A percentile compares a stretch with the other conserved stretches of the same genome.
Evolutionary conservation across 331 rosid species (phyloP).

Genomic region (Acacia concinna): DNA sequence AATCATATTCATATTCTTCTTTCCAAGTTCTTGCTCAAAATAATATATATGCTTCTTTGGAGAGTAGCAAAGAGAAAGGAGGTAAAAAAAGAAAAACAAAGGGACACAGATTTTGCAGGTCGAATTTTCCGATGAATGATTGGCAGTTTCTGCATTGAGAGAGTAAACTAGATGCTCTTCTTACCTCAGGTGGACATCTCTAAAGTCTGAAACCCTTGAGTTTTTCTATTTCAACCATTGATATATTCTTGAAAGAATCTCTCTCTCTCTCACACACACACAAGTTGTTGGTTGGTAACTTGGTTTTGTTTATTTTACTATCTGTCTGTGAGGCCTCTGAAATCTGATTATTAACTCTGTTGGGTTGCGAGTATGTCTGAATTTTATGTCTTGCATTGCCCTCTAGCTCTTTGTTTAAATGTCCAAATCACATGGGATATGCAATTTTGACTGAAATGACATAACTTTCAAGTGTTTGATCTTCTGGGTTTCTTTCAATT

Average conservation of each 20-base stretch:
- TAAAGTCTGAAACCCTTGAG: neutral
- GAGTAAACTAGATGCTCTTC: constrained; percentile 33
- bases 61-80: constrained; percentile 17
- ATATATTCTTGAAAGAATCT: neutral
- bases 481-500: constrained; percentile 66
- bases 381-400: constrained; percentile 48
- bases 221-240: constrained; percentile 23
- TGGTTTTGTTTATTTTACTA: constrained; percentile 12
- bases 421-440: constrained; percentile 76
- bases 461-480: constrained; percentile 56
- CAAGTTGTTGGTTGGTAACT: constrained; percentile 20
- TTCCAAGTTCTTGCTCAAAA: neutral
- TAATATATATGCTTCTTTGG: constrained; percentile 21
- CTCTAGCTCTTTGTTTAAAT: constrained; percentile 44
- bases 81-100: neutral
- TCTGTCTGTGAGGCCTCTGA: neutral
- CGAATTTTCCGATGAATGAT: constrained; percentile 45
- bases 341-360: constrained; percentile 33
- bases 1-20: constrained; percentile 26
- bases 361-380: constrained; percentile 28
- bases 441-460: constrained; percentile 79
- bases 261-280: neutral
- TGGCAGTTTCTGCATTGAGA: constrained; percentile 44
- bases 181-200: constrained; percentile 23
- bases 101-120: constrained; percentile 35